These are phyloP conservation scores for Ophiostoma sp. DNA, from an alignment of 2,329 filamentous ascomycete genomes.

Conservation along the genomic window DNA sequence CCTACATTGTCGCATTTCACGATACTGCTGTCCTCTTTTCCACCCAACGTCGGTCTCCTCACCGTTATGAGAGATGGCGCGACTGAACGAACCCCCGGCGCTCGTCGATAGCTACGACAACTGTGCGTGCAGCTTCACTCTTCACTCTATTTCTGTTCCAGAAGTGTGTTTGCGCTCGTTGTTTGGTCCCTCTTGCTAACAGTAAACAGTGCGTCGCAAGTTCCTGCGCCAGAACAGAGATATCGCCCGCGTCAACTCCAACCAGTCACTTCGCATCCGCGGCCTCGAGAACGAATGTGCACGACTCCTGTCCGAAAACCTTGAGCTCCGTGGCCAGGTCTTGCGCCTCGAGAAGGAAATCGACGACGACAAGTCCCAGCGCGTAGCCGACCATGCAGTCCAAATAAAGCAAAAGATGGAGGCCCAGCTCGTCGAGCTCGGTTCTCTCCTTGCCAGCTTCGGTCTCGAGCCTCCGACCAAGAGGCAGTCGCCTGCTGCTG, in stretches of 20 bases:
- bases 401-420: constrained; percentile 71
- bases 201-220: constrained; percentile 67
- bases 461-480: constrained; percentile 61
- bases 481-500: constrained; percentile 44
- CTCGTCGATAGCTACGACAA: constrained; percentile 70
- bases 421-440: constrained; percentile 70
- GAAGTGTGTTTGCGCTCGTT: neutral
- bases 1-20: constrained; percentile 15
- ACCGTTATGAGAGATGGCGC: constrained; percentile 64
- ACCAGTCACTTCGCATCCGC: constrained; percentile 74
- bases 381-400: constrained; percentile 65
- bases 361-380: constrained; percentile 59
- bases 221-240: constrained; percentile 83
- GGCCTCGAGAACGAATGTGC: constrained; percentile 74
- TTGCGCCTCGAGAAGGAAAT: constrained; percentile 68
- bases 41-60: constrained; percentile 10
- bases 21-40: constrained; percentile 27
- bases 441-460: constrained; percentile 64
- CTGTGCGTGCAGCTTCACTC: constrained; percentile 52
- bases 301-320: constrained; percentile 74
- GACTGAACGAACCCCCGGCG: constrained; percentile 72
- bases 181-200: neutral
- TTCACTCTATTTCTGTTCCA: neutral
- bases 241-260: constrained; percentile 75
- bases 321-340: constrained; percentile 69